Conservation (phyloP, 2,329 filamentous ascomycete species). For the Metarhizium anisopliae region DNA sequence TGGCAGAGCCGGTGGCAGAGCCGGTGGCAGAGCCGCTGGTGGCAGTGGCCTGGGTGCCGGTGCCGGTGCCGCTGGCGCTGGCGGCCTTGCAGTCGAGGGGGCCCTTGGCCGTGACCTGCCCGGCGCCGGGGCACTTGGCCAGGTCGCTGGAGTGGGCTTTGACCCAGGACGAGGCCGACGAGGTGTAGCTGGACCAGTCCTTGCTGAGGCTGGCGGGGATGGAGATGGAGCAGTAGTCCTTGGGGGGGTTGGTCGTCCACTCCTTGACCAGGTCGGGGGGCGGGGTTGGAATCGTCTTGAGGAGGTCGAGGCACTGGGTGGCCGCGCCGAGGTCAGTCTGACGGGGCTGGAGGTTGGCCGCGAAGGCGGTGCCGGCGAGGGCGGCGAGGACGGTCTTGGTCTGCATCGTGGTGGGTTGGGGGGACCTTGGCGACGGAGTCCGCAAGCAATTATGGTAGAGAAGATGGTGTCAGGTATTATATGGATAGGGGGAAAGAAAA, state of each 20-base stretch:
- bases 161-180: conserved; percentile 22
- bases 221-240: conserved; percentile 23
- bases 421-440: not conserved
- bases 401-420: conserved; percentile 15
- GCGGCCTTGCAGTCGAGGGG: not conserved
- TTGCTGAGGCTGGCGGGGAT: conserved; percentile 20
- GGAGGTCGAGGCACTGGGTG: conserved; percentile 14
- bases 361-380: conserved; percentile 16
- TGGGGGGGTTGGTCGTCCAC: conserved; percentile 13
- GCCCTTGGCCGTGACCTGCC: not conserved
- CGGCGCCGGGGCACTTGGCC: conserved; percentile 16
- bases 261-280: conserved; percentile 19
- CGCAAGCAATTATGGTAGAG: too few relatives aligned
- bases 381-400: conserved; percentile 17
- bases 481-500: not conserved
- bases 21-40: not conserved
- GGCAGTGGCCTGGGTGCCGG: not conserved
- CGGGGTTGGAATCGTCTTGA: conserved; percentile 20
- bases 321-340: conserved; percentile 16
- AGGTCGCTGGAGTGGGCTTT: conserved; percentile 17
- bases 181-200: conserved; percentile 23
- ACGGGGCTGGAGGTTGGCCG: conserved; percentile 16
- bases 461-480: not conserved
- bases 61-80: not conserved
- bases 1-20: too few relatives aligned